phyloP scores from a whole-genome alignment of 495 filamentous ascomycete species.

The Neurospora sp. region DNA sequence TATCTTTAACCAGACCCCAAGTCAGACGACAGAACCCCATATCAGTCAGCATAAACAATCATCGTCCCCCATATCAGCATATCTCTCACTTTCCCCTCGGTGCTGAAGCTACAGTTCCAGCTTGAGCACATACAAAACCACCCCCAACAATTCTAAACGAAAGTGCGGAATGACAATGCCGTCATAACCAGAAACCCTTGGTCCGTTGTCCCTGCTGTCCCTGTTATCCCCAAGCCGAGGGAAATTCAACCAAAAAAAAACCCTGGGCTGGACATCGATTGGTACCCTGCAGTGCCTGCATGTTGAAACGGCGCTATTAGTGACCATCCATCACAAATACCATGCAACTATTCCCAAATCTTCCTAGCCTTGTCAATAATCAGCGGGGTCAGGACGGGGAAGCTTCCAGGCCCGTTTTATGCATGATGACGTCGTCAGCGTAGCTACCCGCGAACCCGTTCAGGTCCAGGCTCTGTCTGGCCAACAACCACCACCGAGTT shows the following conservation, averaged over 20 bases:
- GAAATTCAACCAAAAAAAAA: background rate
- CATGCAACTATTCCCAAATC: background rate
- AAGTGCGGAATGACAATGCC: background rate
- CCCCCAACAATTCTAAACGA: background rate
- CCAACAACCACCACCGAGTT: no score
- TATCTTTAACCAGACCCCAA: background rate
- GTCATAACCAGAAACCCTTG: background rate
- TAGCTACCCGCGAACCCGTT: background rate
- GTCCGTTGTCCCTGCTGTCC: background rate
- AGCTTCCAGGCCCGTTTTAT: background rate
- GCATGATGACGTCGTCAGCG: background rate
- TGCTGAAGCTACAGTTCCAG: background rate
- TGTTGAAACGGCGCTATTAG: background rate
- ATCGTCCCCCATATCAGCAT: background rate
- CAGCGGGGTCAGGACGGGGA: background rate
- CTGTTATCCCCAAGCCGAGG: background rate
- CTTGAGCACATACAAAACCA: background rate
- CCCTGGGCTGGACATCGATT: background rate
- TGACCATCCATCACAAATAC: background rate
- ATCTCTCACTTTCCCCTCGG: background rate
- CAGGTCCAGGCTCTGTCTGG: background rate
- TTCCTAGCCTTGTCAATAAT: background rate
- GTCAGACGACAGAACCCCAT: background rate
- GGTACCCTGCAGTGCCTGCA: background rate
- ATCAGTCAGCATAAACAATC: background rate